These are phyloP conservation scores for Closterium sp. DNA, from an alignment of 139 green algal genomes.

Conservation along the genomic window DNA sequence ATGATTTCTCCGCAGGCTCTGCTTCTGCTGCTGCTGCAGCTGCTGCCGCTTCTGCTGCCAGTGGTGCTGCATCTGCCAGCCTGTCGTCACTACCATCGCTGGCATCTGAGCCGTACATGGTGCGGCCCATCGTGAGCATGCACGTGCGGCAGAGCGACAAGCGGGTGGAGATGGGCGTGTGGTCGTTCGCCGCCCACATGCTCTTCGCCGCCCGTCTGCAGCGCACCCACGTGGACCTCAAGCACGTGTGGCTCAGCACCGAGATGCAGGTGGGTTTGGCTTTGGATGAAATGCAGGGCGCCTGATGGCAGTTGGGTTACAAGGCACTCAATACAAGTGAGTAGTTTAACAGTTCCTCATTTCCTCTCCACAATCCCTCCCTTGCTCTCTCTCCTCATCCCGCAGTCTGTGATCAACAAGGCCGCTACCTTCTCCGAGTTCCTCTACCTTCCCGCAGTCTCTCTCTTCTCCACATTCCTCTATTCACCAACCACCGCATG, in stretches of 20 bases:
- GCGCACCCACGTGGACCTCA: neutral
- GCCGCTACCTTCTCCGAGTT: too few species aligned
- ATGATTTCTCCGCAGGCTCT: neutral
- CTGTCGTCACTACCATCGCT: neutral
- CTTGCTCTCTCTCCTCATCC: neutral
- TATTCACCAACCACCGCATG: too few species aligned
- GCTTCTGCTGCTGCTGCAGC: neutral
- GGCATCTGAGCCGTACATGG: neutral
- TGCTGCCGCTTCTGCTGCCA: neutral
- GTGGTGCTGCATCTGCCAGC: neutral
- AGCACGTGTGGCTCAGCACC: conserved; percentile 25
- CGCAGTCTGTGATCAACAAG: too few species aligned
- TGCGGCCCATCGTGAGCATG: conserved; percentile 14
- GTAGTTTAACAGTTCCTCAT: neutral
- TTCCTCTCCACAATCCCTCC: neutral
- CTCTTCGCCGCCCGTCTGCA: neutral
- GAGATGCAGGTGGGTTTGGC: conserved; percentile 10
- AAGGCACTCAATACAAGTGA: too few species aligned
- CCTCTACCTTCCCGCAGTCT: too few species aligned
- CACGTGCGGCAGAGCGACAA: conserved; percentile 36
- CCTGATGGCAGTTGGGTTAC: too few species aligned
- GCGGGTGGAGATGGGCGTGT: conserved; percentile 1
- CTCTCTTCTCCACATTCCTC: too few species aligned
- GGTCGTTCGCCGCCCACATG: conserved; percentile 6
- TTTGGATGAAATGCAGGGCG: too few species aligned